Percentiles rank a stretch among this genome's conserved stretches.
Conservation (phyloP, 1,284 basidiomycete species). For the Puccinia hordei region DNA sequence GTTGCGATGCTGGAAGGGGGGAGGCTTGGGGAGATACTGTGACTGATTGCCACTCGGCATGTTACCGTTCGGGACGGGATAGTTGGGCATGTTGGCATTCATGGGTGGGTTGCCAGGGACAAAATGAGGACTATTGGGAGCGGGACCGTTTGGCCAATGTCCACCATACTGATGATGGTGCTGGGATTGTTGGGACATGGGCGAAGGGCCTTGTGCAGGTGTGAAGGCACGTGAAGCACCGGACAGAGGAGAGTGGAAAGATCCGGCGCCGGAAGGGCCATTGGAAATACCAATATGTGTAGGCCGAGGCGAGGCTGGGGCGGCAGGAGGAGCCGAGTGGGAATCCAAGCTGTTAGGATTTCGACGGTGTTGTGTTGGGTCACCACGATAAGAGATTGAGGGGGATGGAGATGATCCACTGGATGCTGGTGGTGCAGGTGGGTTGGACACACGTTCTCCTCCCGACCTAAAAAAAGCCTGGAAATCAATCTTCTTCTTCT, state of each 20-base stretch:
- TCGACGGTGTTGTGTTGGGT: constrained; percentile 36
- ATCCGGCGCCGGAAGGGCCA: constrained; percentile 14
- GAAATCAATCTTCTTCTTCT: constrained; percentile 51
- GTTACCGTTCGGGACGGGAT: constrained; percentile 35
- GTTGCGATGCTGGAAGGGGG: constrained; percentile 43
- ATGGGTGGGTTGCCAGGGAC: constrained; percentile 28
- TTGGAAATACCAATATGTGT: constrained; percentile 23
- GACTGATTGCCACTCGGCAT: constrained; percentile 17
- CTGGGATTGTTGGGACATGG: constrained; percentile 35
- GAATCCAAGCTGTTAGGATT: constrained; percentile 32
- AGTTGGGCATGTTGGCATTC: constrained; percentile 47
- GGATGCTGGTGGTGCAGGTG: constrained; percentile 37
- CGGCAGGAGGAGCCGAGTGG: constrained; percentile 4
- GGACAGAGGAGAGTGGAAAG: constrained; percentile 46
- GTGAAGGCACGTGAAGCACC: constrained; percentile 50
- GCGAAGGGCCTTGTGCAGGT: constrained; percentile 37
- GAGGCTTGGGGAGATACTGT: constrained; percentile 46
- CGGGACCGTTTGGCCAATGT: constrained; percentile 46
- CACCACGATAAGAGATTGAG: constrained; percentile 43
- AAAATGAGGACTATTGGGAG: constrained; percentile 43
- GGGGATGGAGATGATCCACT: constrained; percentile 46
- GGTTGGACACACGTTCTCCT: constrained; percentile 41
- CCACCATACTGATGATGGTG: constrained; percentile 34
- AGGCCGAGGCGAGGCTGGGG: constrained; percentile 41
- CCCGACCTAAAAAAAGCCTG: constrained; percentile 44